Percentiles rank a stretch among this genome's conserved stretches.
Conservation (phyloP, 139 green algal genomes). For the Chlamydomonas eustigma region DNA sequence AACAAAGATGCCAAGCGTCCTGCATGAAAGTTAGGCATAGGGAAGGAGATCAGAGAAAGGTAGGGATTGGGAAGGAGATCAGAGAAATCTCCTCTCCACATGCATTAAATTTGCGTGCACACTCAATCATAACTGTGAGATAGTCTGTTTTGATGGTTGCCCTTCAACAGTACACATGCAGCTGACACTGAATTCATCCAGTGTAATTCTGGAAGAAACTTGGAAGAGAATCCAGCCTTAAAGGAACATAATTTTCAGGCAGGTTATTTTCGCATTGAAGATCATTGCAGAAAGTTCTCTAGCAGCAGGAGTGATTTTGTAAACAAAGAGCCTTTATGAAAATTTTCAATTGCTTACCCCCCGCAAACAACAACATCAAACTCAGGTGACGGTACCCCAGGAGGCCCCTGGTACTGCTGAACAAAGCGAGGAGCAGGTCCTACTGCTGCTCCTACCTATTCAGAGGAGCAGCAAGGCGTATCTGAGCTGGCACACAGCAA, state of each 20-base stretch:
- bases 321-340: neutral
- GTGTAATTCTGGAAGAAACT: neutral
- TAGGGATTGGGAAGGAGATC: too few relatives aligned
- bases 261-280: neutral
- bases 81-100: too few relatives aligned
- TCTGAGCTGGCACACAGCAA: too few relatives aligned
- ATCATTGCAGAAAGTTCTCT: neutral
- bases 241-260: neutral
- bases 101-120: too few relatives aligned
- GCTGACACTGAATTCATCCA: too few relatives aligned
- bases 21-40: too few relatives aligned
- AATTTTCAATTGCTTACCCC: slow-evolving; percentile 54
- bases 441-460: too few relatives aligned
- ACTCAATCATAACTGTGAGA: too few relatives aligned
- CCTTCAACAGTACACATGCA: too few relatives aligned
- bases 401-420: neutral
- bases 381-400: slow-evolving; percentile 22
- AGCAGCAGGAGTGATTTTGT: neutral
- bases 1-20: slow-evolving; percentile 66
- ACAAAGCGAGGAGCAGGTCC: slow-evolving; percentile 57
- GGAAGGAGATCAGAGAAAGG: too few relatives aligned
- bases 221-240: neutral
- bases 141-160: too few relatives aligned
- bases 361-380: slow-evolving; percentile 85
- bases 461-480: too few relatives aligned